Base-by-base conservation (phyloP, 129 eudicot species). In the Kitagawia praeruptora region DNA sequence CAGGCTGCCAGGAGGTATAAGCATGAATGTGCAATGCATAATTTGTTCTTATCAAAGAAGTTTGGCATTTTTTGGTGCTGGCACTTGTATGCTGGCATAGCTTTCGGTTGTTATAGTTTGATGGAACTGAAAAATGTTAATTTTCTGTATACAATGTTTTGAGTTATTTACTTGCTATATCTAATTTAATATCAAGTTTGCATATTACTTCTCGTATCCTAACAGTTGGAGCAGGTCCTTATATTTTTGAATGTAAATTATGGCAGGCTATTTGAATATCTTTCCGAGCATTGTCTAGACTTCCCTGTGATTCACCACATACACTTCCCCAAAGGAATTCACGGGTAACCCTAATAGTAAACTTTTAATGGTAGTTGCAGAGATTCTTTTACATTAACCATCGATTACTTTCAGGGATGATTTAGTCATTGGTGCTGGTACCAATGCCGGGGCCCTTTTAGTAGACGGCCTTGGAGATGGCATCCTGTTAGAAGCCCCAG, bases 381-480 rank as follows among this genome's bases (percentile, higher is more conserved):
- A 40, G 85, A 27, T 67, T 31, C 11, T 38, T 51, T 67, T 31
- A 82, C 72, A 54, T 39, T 19, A 72, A 72, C 44, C 81, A 61
- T 38, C 21, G 14, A 28, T 15, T 76, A 61, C 48, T 86, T 72
- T 67, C 87, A 92, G 99, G 89, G 99, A 95, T 70, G 97, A 92
- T 81, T 86, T 95, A 84, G 99, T 95, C 54, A 95, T 95, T 71
- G 84, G 88, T 70, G 97, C 98, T 15, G 97, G 98, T 79, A 88
- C 93, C 67, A 92, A 92, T 86, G 97, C 90, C 2, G 98, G 98
- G 81, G 94, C 92, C 40, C 94, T 95, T 63, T 84, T 95, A 80
- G 98, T 95, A 66, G 99, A 95, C 75, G 99, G 99, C 67, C 92
- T 95, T 23, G 99, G 97, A 54, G 99, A 95, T 82, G 99, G 99